Conservation (phyloP, 169 alveolate genomes). For the Eimeria sp. region DNA sequence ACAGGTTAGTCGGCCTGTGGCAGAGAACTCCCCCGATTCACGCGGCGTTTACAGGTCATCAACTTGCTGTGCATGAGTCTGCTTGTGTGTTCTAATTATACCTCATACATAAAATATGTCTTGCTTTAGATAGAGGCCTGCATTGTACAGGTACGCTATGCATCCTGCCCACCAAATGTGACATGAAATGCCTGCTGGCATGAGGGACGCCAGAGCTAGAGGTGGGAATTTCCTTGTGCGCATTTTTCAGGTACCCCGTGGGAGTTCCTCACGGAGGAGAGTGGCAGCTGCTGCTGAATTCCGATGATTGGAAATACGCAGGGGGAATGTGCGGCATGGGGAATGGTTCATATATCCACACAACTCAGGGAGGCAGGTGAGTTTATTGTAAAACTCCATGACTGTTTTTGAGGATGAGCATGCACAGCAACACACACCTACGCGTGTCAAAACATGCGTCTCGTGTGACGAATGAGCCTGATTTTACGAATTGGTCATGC, state of each 20-base stretch:
- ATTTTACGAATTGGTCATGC: background rate
- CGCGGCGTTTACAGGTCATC: background rate
- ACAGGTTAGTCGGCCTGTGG: conserved; percentile 46
- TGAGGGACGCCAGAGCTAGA: background rate
- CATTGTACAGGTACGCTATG: background rate
- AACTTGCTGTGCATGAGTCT: background rate
- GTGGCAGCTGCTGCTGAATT: conserved; percentile 88
- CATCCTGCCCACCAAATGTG: background rate
- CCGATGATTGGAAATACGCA: conserved; percentile 89
- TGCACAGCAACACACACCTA: background rate
- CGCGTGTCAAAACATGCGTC: no score
- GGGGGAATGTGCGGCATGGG: conserved; percentile 89
- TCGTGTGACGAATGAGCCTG: background rate
- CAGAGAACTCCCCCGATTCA: background rate
- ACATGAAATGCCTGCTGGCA: background rate
- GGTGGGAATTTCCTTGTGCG: background rate
- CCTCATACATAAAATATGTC: background rate
- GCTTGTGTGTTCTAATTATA: background rate
- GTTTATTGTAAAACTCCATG: background rate
- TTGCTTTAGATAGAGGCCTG: no score
- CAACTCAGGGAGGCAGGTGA: conserved; percentile 87
- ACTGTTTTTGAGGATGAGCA: background rate
- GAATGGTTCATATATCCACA: conserved; percentile 77
- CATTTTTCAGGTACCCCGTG: conserved; percentile 84
- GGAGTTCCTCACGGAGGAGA: conserved; percentile 89